phyloP scores from a whole-genome alignment of 2,329 filamentous ascomycete species.

The Sporothrix globosa region DNA sequence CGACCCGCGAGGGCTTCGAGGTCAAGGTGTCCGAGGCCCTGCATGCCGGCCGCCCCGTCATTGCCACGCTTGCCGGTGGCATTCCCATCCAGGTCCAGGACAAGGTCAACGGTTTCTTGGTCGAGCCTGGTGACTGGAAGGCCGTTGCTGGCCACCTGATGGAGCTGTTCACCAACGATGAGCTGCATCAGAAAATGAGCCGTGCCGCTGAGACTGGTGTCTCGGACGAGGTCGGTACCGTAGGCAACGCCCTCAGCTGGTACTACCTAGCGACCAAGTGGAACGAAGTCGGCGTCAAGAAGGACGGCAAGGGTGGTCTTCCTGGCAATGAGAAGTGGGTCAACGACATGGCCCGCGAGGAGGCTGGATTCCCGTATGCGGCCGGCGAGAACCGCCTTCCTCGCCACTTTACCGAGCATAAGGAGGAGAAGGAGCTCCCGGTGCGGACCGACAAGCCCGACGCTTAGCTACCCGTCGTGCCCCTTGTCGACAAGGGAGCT shows the following conservation, averaged over 20 bases:
- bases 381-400: constrained; percentile 65
- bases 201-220: constrained; percentile 66
- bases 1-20: constrained; percentile 81
- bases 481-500: neutral
- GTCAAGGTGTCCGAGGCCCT: constrained; percentile 84
- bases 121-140: constrained; percentile 70
- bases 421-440: constrained; percentile 21
- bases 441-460: neutral
- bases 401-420: constrained; percentile 47
- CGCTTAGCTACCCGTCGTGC: neutral
- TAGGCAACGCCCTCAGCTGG: constrained; percentile 77
- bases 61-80: constrained; percentile 75
- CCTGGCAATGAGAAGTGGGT: constrained; percentile 68
- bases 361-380: constrained; percentile 62
- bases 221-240: constrained; percentile 79
- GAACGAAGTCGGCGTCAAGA: constrained; percentile 56
- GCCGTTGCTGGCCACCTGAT: constrained; percentile 69
- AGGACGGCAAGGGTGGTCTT: constrained; percentile 49
- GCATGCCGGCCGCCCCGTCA: constrained; percentile 77
- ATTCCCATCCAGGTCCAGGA: constrained; percentile 79
- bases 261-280: constrained; percentile 74
- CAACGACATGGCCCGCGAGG: constrained; percentile 71
- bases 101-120: constrained; percentile 71
- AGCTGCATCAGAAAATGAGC: constrained; percentile 69
- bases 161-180: constrained; percentile 66